Conservation (phyloP, 345 rosid genomes). For the Murraya paniculata region DNA sequence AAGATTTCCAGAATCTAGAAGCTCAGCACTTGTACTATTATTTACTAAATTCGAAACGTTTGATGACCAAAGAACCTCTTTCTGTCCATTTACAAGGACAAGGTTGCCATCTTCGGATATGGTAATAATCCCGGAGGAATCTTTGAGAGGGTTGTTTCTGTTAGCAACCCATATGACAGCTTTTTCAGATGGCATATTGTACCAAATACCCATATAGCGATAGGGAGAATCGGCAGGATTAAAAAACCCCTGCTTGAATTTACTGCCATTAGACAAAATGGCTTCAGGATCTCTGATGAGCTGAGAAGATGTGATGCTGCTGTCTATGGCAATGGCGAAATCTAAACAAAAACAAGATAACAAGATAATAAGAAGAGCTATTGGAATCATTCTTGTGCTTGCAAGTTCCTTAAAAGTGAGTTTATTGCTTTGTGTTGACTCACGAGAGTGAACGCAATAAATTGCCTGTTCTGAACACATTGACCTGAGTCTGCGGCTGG, state of each 20-base stretch:
- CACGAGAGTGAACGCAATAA: not conserved
- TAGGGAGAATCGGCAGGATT: constrained; percentile 20
- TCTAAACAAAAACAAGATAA: not conserved
- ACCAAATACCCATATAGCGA: constrained; percentile 39
- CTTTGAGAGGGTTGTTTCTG: constrained; percentile 27
- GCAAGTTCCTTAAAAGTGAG: constrained; percentile 1
- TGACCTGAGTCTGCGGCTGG: not conserved
- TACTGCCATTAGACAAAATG: constrained; percentile 8
- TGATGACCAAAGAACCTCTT: constrained; percentile 42
- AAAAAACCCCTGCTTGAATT: constrained; percentile 37
- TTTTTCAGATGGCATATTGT: not conserved
- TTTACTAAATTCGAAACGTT: constrained; percentile 14
- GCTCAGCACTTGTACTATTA: constrained; percentile 28
- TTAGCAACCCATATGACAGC: constrained; percentile 37
- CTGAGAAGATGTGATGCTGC: constrained; percentile 5
- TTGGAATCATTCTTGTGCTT: not conserved
- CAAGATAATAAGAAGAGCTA: not conserved
- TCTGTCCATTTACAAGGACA: constrained; percentile 26
- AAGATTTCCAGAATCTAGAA: constrained; percentile 42
- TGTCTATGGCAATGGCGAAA: constrained; percentile 8
- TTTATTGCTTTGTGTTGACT: not conserved
- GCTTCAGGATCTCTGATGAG: constrained; percentile 16
- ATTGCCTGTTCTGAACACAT: not conserved
- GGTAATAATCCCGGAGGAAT: constrained; percentile 28
- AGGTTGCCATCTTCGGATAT: constrained; percentile 35